Evolutionary conservation across 2,329 filamentous ascomycete genomes (phyloP).

Genomic region (Penicillium corylophilum): DNA sequence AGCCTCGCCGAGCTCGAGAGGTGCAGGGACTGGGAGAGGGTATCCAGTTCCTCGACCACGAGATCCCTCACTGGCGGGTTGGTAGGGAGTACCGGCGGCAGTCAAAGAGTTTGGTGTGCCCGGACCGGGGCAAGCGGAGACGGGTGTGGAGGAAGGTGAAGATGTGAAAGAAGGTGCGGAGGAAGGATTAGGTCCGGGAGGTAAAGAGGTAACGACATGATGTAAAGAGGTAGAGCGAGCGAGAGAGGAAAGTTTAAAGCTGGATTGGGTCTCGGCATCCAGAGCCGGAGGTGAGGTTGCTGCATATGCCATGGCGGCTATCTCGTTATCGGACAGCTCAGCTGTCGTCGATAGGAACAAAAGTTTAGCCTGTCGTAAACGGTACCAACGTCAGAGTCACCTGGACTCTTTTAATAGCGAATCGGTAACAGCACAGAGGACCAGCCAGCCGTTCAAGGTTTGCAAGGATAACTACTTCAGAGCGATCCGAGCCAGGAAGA

Average conservation of each 20-base stretch:
- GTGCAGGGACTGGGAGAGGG: constrained; percentile 45
- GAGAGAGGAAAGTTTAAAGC: constrained; percentile 36
- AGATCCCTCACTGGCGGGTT: constrained; percentile 34
- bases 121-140: constrained; percentile 27
- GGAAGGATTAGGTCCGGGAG: constrained; percentile 25
- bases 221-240: constrained; percentile 35
- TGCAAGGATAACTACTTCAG: constrained; percentile 26
- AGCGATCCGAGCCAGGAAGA: constrained; percentile 34
- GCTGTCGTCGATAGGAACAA: constrained; percentile 29
- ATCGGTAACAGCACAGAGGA: constrained; percentile 29
- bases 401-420: constrained; percentile 39
- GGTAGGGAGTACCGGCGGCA: constrained; percentile 36
- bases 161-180: constrained; percentile 31
- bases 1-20: constrained; percentile 73
- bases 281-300: constrained; percentile 36
- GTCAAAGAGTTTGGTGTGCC: constrained; percentile 35
- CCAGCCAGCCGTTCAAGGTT: constrained; percentile 30
- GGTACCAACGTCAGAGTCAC: constrained; percentile 39
- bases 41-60: constrained; percentile 29
- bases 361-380: constrained; percentile 26
- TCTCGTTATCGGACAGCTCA: constrained; percentile 30
- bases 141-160: constrained; percentile 31
- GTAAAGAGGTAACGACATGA: constrained; percentile 36
- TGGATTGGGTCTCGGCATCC: constrained; percentile 37
- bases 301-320: constrained; percentile 40